These are phyloP conservation scores for Haplosporangium gracile DNA, from an alignment of 192 early-diverging fungal genomes.

Conservation along the genomic window DNA sequence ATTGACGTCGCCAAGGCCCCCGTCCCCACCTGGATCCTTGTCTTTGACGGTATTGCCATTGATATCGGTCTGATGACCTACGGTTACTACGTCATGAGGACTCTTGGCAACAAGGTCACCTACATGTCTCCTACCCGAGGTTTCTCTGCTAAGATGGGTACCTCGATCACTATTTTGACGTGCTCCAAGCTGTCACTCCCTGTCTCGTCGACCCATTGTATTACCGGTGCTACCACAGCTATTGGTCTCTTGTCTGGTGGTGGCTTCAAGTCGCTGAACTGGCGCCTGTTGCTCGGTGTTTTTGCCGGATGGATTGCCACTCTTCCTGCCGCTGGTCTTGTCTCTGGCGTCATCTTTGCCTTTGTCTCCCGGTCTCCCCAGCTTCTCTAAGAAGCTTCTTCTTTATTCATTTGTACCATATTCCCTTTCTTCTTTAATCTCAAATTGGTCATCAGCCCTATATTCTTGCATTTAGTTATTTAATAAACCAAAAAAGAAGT, in stretches of 20 bases:
- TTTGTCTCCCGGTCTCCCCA: constrained; percentile 69
- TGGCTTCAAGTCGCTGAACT: constrained; percentile 76
- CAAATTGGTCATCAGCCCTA: no score
- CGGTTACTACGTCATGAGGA: constrained; percentile 83
- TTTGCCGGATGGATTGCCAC: constrained; percentile 83
- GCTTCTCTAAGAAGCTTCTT: background rate
- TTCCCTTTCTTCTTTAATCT: background rate
- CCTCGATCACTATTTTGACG: constrained; percentile 84
- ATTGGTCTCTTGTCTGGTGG: constrained; percentile 79
- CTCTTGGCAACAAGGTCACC: constrained; percentile 86
- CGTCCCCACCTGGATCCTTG: constrained; percentile 81
- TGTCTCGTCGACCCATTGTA: constrained; percentile 92
- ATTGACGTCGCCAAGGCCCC: constrained; percentile 64
- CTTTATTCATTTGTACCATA: background rate
- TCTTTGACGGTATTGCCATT: constrained; percentile 80
- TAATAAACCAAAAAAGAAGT: no score
- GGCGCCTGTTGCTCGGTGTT: constrained; percentile 74
- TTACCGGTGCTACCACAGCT: constrained; percentile 81
- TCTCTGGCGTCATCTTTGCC: constrained; percentile 76
- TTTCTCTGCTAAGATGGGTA: constrained; percentile 84
- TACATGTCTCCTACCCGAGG: constrained; percentile 87
- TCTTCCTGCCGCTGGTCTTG: constrained; percentile 76
- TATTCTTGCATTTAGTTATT: no score
- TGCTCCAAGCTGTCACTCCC: constrained; percentile 85
- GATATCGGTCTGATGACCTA: constrained; percentile 80